Evolutionary conservation across 176 grass and related monocot species (phyloP).

Genomic region (Raddia distichophylla): DNA sequence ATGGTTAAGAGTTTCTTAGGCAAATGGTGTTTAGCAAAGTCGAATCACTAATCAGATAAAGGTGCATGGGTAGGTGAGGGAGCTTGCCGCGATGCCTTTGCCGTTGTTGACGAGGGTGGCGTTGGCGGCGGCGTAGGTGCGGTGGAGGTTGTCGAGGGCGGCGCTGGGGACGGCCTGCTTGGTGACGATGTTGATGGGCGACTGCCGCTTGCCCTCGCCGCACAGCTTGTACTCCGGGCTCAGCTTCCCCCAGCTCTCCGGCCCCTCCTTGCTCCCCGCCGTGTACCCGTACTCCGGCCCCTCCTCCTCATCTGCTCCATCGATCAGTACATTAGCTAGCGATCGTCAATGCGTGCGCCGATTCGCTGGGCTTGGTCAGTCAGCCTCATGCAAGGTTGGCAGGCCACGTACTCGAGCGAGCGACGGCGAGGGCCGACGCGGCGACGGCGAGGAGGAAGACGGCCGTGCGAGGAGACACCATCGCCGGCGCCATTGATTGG

Average conservation of each 20-base stretch:
- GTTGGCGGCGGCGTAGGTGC: slow-evolving; percentile 45
- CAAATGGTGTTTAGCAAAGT: too few species aligned
- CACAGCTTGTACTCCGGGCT: slow-evolving; percentile 52
- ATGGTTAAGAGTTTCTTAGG: too few species aligned
- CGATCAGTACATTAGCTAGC: too few species aligned
- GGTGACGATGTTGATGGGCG: slow-evolving; percentile 73
- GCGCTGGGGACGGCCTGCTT: slow-evolving; percentile 3
- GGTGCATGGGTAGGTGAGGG: not conserved
- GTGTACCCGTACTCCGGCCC: slow-evolving; percentile 20
- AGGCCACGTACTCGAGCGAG: slow-evolving; percentile 3
- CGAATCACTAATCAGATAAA: not conserved
- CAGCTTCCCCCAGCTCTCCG: slow-evolving; percentile 72
- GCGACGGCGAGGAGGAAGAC: not conserved
- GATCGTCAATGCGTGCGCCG: too few species aligned
- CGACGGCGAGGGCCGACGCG: slow-evolving; percentile 21
- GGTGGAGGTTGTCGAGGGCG: slow-evolving; percentile 8
- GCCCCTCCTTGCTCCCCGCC: slow-evolving; percentile 20
- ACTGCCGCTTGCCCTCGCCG: slow-evolving; percentile 56
- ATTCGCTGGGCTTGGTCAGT: too few species aligned
- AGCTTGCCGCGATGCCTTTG: slow-evolving; percentile 48
- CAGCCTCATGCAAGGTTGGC: not conserved
- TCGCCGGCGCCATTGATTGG: slow-evolving; percentile 1
- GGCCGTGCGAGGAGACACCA: slow-evolving; percentile 1
- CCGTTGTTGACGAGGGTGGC: slow-evolving; percentile 63
- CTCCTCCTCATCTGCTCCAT: not conserved